phyloP scores from a whole-genome alignment of 495 filamentous ascomycete species.

The Xanthoparmelia taractica region DNA sequence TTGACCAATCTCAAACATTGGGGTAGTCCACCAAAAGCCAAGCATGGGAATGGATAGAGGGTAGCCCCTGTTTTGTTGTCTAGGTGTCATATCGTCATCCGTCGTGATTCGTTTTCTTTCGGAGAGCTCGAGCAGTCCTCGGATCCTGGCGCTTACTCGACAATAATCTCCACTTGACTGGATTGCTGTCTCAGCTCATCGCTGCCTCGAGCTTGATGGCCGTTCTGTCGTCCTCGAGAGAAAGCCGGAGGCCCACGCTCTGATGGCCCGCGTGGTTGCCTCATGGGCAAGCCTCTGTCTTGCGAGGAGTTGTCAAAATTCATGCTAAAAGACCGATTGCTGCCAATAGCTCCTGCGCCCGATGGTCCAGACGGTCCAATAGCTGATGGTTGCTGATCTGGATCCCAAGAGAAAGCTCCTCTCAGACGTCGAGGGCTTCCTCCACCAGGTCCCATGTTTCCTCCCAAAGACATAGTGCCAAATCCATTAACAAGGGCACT shows the following conservation, averaged over 20 bases:
- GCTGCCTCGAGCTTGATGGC: slow-evolving; percentile 72
- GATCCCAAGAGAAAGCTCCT: slow-evolving; percentile 60
- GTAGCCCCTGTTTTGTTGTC: slow-evolving; percentile 31
- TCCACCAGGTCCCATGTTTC: slow-evolving; percentile 41
- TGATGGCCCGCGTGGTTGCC: slow-evolving; percentile 74
- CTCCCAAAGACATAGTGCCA: slow-evolving; percentile 53
- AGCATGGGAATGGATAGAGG: slow-evolving; percentile 18
- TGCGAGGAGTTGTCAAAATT: slow-evolving; percentile 56
- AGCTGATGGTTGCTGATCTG: slow-evolving; percentile 46
- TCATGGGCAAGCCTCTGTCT: slow-evolving; percentile 54
- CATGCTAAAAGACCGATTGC: slow-evolving; percentile 66
- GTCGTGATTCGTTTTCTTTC: slow-evolving; percentile 42
- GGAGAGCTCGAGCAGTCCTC: slow-evolving; percentile 36
- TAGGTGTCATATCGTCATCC: slow-evolving; percentile 50
- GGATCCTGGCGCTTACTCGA: slow-evolving; percentile 41
- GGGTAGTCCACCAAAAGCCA: slow-evolving; percentile 8
- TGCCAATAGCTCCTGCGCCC: slow-evolving; percentile 69
- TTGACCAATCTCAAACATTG: slow-evolving; percentile 10
- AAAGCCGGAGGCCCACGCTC: slow-evolving; percentile 71
- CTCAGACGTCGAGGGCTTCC: slow-evolving; percentile 52
- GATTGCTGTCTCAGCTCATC: slow-evolving; percentile 60
- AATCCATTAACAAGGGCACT: slow-evolving; percentile 57
- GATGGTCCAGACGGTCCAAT: slow-evolving; percentile 21
- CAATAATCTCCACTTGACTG: slow-evolving; percentile 43
- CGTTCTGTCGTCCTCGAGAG: slow-evolving; percentile 61